Evolutionary conservation across 768 basidiomycete genomes (phyloP), one percentile per base, ranked within the genome.

Genomic region (Calocybe cyanea): DNA sequence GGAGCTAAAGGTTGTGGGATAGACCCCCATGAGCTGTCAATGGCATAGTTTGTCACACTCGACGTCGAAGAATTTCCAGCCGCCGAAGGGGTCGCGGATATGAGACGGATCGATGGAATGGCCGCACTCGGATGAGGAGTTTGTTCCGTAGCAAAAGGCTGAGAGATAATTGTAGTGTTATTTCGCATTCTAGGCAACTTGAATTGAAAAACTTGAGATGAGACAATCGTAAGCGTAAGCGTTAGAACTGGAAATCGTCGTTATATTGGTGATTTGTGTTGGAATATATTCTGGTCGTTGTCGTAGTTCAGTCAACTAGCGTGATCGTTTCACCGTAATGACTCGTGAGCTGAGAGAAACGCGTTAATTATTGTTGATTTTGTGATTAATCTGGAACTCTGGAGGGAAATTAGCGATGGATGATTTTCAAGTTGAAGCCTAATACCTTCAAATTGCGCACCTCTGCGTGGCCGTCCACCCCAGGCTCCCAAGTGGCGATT

Each of bases 101-200:
- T 79, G 56, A 88, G 76, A 35, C 83, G 75, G 47, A 88, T 88
- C 43, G 84, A 81, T 18, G 86, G 83, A 45, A 72, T 34, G n/a
- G 3, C 62, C 42, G 60, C 48, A 61, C 60, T 63, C 7, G 57
- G 63, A 61, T 46, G 53, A 52, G 21, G 63, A 40, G 54, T 59
- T 57, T 36, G 36, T 45, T 6, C 66, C 59, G 21, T 61, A 61
- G 42, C 65, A 65, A 45, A 67, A 20, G 50, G 43, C 17, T 46
- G 52, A 17, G 56, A 50, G 39, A 55, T 43, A 30, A 51, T 48
- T 37, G 51, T 43, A 34, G 51, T 20, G 30, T 45, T 40, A 35
- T 46, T 56, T 19, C 38, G 54, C 51, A 56, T 53, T 34, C 34
- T 35, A 37, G 24, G 33, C 20, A 43, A 38, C 14, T 48, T n/a